Evolutionary conservation across 352 stramenopile species (phyloP).

Genomic region (Pythium sp.): DNA sequence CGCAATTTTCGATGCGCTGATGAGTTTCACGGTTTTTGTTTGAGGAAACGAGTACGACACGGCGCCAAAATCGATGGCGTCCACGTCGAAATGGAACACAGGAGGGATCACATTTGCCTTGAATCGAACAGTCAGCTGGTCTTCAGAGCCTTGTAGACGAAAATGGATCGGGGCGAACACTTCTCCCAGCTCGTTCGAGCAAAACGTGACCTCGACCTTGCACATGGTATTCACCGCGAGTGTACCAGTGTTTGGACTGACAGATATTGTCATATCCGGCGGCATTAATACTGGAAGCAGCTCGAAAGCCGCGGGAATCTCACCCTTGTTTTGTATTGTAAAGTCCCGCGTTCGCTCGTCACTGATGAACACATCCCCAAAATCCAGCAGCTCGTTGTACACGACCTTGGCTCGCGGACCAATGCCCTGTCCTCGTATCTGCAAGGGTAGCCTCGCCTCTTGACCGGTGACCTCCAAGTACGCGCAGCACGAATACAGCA

Average conservation of each 20-base stretch:
- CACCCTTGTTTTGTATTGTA: slow-evolving; percentile 91
- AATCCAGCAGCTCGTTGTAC: slow-evolving; percentile 92
- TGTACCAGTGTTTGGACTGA: slow-evolving; percentile 48
- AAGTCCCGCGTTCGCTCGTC: slow-evolving; percentile 87
- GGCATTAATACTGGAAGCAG: slow-evolving; percentile 41
- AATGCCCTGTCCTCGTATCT: slow-evolving; percentile 89
- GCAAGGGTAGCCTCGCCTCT: slow-evolving; percentile 85
- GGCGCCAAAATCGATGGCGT: slow-evolving; percentile 90
- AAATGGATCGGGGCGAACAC: slow-evolving; percentile 86
- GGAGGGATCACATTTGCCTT: slow-evolving; percentile 91
- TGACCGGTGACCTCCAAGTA: slow-evolving; percentile 91
- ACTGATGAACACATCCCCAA: slow-evolving; percentile 95
- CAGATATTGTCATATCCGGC: slow-evolving; percentile 32
- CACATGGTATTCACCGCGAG: slow-evolving; percentile 76
- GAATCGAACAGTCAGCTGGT: slow-evolving; percentile 78
- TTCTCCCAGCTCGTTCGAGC: slow-evolving; percentile 83
- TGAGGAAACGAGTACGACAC: slow-evolving; percentile 92
- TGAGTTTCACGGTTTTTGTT: slow-evolving; percentile 66
- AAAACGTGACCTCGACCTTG: slow-evolving; percentile 87
- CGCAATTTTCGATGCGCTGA: slow-evolving; percentile 93
- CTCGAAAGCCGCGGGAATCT: slow-evolving; percentile 88
- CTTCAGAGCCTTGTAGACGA: slow-evolving; percentile 81
- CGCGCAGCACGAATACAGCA: slow-evolving; percentile 76
- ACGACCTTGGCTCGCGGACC: slow-evolving; percentile 91
- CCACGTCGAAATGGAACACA: slow-evolving; percentile 91